phyloP scores from a whole-genome alignment of 1,139 yeast genomes.

The Pichia sp. region DNA sequence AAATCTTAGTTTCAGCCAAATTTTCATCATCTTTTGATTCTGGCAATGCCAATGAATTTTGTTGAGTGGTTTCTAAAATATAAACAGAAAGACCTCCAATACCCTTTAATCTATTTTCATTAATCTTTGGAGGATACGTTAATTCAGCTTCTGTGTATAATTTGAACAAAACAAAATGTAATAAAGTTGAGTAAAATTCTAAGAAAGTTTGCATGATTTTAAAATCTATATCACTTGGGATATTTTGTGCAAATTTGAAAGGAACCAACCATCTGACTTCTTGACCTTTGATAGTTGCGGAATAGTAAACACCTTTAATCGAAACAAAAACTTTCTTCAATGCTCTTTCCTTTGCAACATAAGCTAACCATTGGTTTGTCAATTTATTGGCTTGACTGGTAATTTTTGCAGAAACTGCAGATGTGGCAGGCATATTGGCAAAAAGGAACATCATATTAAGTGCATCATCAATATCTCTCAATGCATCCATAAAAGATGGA shows the following conservation, averaged over 20 bases:
- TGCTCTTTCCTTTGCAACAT: conserved; percentile 74
- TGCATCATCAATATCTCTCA: conserved; percentile 93
- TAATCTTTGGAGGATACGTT: conserved; percentile 86
- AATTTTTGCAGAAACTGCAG: conserved; percentile 66
- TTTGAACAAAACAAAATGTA: conserved; percentile 81
- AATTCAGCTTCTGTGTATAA: conserved; percentile 79
- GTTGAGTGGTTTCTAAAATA: conserved; percentile 52
- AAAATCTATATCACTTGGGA: conserved; percentile 92
- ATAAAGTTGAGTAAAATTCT: conserved; percentile 87
- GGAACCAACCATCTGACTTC: conserved; percentile 96
- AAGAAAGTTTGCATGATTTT: conserved; percentile 94
- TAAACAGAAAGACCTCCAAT: conserved; percentile 87
- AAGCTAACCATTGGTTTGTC: conserved; percentile 95
- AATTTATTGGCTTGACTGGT: conserved; percentile 80
- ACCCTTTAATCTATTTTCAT: conserved; percentile 63
- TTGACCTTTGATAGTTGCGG: conserved; percentile 85
- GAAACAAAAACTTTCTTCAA: conserved; percentile 89
- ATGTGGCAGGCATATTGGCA: conserved; percentile 92
- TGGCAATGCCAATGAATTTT: conserved; percentile 36
- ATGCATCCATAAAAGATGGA: conserved; percentile 87
- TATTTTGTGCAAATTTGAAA: conserved; percentile 90
- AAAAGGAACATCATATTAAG: conserved; percentile 89
- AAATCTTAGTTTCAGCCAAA: conserved; percentile 24
- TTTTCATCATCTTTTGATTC: conserved; percentile 7
- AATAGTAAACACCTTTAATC: conserved; percentile 94